Evolutionary conservation across 495 filamentous ascomycete genomes (phyloP).

Genomic region (Sordaria brevicollis): DNA sequence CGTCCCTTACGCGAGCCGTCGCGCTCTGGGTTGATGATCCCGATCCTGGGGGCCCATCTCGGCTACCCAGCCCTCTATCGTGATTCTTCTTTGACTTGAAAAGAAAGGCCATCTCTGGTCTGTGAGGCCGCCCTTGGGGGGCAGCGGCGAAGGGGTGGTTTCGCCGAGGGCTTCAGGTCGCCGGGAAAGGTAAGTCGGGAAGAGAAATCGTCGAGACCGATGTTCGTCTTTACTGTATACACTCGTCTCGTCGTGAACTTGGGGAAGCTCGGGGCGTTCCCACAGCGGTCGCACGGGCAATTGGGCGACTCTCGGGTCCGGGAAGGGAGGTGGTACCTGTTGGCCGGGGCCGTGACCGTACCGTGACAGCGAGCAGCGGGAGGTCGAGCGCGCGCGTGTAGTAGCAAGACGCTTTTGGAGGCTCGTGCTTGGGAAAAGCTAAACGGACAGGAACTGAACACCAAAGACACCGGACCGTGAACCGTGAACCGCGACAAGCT

Average conservation of each 20-base stretch:
- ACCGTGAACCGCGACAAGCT: neutral
- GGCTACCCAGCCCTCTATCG: conserved; percentile 33
- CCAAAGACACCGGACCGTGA: conserved; percentile 3
- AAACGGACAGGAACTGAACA: neutral
- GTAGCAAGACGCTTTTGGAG: neutral
- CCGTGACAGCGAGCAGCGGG: neutral
- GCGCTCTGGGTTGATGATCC: conserved; percentile 24
- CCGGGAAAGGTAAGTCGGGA: neutral
- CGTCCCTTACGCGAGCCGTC: conserved; percentile 34
- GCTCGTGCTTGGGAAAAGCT: neutral
- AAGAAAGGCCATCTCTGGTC: conserved; percentile 55
- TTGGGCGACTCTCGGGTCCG: neutral
- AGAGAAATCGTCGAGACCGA: neutral
- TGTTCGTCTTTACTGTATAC: neutral
- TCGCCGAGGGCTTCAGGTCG: neutral
- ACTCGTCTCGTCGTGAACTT: neutral
- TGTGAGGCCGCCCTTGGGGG: neutral
- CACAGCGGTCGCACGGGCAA: neutral
- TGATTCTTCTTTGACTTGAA: conserved; percentile 63
- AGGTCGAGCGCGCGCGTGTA: neutral
- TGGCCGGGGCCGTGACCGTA: neutral
- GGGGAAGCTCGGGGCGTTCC: neutral
- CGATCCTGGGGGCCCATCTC: conserved; percentile 33
- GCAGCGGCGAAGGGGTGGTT: neutral
- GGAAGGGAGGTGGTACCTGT: neutral